phyloP scores from a whole-genome alignment of 202 grass and related monocot genomes.

The Dendrocalamus latiflorus region DNA sequence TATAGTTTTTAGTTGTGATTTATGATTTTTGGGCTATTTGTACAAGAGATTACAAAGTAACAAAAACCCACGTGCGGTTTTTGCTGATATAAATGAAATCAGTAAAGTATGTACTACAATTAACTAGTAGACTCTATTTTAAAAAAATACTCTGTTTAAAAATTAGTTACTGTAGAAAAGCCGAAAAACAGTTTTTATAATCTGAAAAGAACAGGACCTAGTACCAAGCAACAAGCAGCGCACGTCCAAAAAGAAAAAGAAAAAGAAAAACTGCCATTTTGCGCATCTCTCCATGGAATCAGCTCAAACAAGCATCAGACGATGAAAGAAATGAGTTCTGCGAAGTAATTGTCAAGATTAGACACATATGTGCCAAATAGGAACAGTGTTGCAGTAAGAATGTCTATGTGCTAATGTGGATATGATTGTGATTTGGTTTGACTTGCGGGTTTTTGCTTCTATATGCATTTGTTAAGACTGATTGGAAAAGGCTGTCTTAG shows the following conservation, averaged over 20 bases:
- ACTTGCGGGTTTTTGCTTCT: not conserved
- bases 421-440: not conserved
- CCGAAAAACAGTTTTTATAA: too few species aligned
- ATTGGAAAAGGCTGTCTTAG: too few species aligned
- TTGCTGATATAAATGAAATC: too few species aligned
- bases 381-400: not conserved
- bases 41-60: too few species aligned
- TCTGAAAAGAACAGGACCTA: not conserved
- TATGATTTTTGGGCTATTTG: too few species aligned
- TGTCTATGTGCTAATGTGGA: not conserved
- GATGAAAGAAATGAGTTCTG: not conserved
- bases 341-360: not conserved
- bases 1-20: too few species aligned
- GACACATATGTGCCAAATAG: not conserved
- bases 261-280: not conserved
- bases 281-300: not conserved
- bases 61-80: too few species aligned
- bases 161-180: too few species aligned
- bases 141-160: too few species aligned
- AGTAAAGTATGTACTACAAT: too few species aligned
- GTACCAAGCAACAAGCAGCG: not conserved
- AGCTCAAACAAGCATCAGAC: not conserved
- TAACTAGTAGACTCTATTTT: too few species aligned
- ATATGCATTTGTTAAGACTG: not conserved
- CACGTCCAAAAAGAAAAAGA: not conserved